Evolutionary conservation across 1,139 yeast species (phyloP).

Genomic region (Hansenula lynferdii): DNA sequence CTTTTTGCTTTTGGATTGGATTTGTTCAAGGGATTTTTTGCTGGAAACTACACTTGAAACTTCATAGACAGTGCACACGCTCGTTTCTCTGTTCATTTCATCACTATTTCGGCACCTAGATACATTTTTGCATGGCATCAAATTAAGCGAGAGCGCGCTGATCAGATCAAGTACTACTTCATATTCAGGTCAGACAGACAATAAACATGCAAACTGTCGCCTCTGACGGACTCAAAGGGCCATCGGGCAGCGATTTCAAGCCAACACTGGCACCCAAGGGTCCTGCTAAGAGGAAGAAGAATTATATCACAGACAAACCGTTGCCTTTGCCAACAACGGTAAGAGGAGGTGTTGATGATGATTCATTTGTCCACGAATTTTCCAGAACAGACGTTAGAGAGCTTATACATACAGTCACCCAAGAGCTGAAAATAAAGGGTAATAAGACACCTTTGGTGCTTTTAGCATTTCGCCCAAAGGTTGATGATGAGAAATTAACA

Average conservation of each 20-base stretch:
- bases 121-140: too few species aligned
- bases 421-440: constrained; percentile 49
- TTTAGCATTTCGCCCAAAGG: constrained; percentile 65
- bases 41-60: too few species aligned
- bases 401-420: constrained; percentile 61
- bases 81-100: too few species aligned
- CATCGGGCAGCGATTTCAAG: too few species aligned
- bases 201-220: too few species aligned
- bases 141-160: too few species aligned
- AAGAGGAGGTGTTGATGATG: constrained; percentile 21
- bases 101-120: too few species aligned
- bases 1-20: neutral
- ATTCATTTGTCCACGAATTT: constrained; percentile 42
- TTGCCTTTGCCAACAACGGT: constrained; percentile 6
- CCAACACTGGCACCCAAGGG: neutral
- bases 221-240: too few species aligned
- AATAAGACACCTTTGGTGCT: constrained; percentile 59
- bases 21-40: neutral
- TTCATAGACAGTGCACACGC: too few species aligned
- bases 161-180: too few species aligned
- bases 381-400: constrained; percentile 60
- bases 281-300: neutral
- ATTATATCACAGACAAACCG: constrained; percentile 1
- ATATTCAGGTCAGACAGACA: too few species aligned
- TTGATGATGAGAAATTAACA: constrained; percentile 52